Base-by-base conservation (phyloP, 176 grass and related monocot species). In the Dactylis glomerata region DNA sequence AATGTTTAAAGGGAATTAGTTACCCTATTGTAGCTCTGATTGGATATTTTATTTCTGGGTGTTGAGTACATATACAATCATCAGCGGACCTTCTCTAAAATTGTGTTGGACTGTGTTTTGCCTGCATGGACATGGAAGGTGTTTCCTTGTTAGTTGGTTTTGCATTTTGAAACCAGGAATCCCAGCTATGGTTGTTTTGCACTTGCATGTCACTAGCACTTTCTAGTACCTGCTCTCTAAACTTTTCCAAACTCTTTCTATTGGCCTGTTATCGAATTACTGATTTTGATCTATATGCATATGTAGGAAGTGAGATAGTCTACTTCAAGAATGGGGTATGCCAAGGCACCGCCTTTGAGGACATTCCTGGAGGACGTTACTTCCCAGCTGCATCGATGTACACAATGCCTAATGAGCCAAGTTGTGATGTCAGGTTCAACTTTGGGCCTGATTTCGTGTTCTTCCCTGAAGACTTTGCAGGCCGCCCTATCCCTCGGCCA, bases 371-470 rank as follows among this genome's bases (percentile, higher is more conserved):
- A 59, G 93, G 91, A 38, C 82, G 93, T 42, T 96, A 99, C 42
- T 94, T 81, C 81, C 97, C 97, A 50, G 93, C 97, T 8, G 92
- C 90, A 19, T 99, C 93, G 28, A 90, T 91, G 86, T 99, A 99
- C 73, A 92, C 97, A 5, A 64, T 96, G 24, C 97, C 90, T 76
- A 87, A 91, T n/a, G 81, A 99, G 63, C 88, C 90, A 19, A 96
- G 89, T 77, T 96, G 91, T 36, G 81, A 88, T 72, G 97, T 96
- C 22, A 85, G 41, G 65, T 99, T 99, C 86, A 99, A 96, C 77
- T 96, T 99, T 72, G 93, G 93, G 5, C 93, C 93, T 24, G 84
- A 92, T 83, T 99, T 99, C 1, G 70, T 88, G 19, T 87, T 82
- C 62, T 96, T 92, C 81, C 93, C 90, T 1, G 68, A 89, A 84